Evolutionary conservation across 2,329 filamentous ascomycete species (phyloP).

Genomic region (Neurospora sp.): DNA sequence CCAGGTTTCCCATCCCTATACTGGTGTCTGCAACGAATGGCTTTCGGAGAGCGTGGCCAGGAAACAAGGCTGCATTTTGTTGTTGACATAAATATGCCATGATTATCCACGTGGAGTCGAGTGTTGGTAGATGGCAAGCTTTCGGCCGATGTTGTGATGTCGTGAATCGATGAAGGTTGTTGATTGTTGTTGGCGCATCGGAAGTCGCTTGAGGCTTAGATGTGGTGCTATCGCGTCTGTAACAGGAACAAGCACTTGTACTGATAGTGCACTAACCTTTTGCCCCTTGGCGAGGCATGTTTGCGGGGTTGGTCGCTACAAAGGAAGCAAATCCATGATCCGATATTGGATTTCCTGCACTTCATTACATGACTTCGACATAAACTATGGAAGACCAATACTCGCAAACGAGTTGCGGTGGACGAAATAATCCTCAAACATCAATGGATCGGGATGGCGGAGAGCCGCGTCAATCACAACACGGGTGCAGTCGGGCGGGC

Average conservation of each 20-base stretch:
- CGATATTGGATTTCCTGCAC: background rate
- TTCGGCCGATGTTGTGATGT: background rate
- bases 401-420: background rate
- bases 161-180: background rate
- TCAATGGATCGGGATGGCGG: background rate
- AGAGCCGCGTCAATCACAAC: background rate
- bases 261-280: background rate
- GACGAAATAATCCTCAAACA: too few relatives aligned
- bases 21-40: too few relatives aligned
- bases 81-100: background rate
- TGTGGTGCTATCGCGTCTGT: background rate
- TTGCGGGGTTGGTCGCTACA: background rate
- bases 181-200: background rate
- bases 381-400: background rate
- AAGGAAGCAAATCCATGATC: background rate
- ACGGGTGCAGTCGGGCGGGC: background rate
- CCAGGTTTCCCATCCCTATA: background rate
- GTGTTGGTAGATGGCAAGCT: background rate
- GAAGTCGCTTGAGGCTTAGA: background rate
- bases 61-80: accelerated
- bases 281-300: background rate
- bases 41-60: background rate
- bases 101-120: background rate
- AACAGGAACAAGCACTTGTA: background rate
- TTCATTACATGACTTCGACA: too few relatives aligned